A percentile compares a stretch with the other conserved stretches of the same genome.
phyloP scores from a whole-genome alignment of 768 basidiomycete genomes.

The Mycena belliarum region DNA sequence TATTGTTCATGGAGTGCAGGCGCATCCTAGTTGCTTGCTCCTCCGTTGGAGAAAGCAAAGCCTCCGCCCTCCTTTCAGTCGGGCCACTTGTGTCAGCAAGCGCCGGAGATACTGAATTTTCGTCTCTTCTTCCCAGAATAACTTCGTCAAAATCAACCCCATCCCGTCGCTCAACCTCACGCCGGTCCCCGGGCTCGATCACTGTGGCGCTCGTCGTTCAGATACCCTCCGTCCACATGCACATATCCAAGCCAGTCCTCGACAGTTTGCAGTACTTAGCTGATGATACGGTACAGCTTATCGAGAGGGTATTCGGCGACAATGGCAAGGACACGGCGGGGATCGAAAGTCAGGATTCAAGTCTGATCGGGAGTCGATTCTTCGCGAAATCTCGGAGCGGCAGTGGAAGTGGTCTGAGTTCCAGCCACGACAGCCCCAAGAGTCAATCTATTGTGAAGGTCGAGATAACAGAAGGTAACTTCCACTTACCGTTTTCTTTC shows the following conservation, averaged over 20 bases:
- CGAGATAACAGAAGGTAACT: slow-evolving; percentile 45
- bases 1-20: slow-evolving; percentile 44
- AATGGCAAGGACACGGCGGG: slow-evolving; percentile 29
- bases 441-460: slow-evolving; percentile 55
- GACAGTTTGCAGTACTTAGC: slow-evolving; percentile 86
- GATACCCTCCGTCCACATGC: slow-evolving; percentile 65
- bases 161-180: slow-evolving; percentile 15
- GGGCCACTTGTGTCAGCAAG: slow-evolving; percentile 39
- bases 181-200: neutral
- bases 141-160: slow-evolving; percentile 30
- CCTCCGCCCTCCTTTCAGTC: slow-evolving; percentile 50
- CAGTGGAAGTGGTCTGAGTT: slow-evolving; percentile 40
- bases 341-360: slow-evolving; percentile 52
- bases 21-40: slow-evolving; percentile 55
- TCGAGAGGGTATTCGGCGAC: slow-evolving; percentile 46
- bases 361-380: slow-evolving; percentile 79
- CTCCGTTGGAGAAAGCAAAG: slow-evolving; percentile 36
- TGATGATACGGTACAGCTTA: slow-evolving; percentile 79
- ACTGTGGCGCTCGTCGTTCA: slow-evolving; percentile 35
- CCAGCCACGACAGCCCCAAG: slow-evolving; percentile 22
- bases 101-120: slow-evolving; percentile 12
- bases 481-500: neutral
- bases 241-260: slow-evolving; percentile 62
- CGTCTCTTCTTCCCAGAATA: slow-evolving; percentile 34
- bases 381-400: slow-evolving; percentile 57